phyloP scores from a whole-genome alignment of 352 stramenopile species.

The Phytophthora quininea region DNA sequence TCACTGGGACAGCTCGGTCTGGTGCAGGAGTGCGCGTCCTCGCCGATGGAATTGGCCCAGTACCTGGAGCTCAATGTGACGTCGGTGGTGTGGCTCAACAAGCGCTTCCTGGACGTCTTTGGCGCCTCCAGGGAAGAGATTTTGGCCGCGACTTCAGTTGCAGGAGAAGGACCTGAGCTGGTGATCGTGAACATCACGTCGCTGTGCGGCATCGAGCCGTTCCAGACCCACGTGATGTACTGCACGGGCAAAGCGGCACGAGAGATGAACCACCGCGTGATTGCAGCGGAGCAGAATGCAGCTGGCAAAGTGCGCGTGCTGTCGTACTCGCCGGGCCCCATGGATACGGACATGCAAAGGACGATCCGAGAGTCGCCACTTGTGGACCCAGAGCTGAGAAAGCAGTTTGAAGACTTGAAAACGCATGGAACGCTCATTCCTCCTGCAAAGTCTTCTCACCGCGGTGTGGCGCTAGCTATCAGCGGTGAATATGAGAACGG shows the following conservation, averaged over 20 bases:
- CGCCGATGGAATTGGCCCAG: constrained; percentile 44
- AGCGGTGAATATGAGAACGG: constrained; percentile 60
- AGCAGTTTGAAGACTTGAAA: constrained; percentile 65
- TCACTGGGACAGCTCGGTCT: constrained; percentile 74
- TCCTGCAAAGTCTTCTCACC: constrained; percentile 56
- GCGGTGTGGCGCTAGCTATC: constrained; percentile 63
- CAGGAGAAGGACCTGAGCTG: constrained; percentile 11
- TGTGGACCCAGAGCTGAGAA: constrained; percentile 44
- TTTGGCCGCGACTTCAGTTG: not conserved
- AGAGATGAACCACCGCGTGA: constrained; percentile 86
- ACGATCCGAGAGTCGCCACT: constrained; percentile 59
- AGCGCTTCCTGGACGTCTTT: constrained; percentile 69
- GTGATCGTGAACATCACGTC: constrained; percentile 83
- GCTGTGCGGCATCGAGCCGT: constrained; percentile 80
- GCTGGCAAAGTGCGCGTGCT: constrained; percentile 57
- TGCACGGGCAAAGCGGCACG: constrained; percentile 85
- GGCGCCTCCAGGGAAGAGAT: constrained; percentile 54
- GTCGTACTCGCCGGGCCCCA: constrained; percentile 87
- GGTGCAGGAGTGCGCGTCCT: constrained; percentile 50
- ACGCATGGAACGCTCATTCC: constrained; percentile 55
- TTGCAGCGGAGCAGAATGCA: constrained; percentile 65
- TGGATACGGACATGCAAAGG: constrained; percentile 88
- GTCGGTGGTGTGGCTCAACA: constrained; percentile 86
- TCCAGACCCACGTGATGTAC: constrained; percentile 81
- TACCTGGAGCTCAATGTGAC: constrained; percentile 89